Percentiles rank a stretch among this genome's conserved stretches.
phyloP scores from a whole-genome alignment of 768 basidiomycete genomes.

The Amanita phalloides region DNA sequence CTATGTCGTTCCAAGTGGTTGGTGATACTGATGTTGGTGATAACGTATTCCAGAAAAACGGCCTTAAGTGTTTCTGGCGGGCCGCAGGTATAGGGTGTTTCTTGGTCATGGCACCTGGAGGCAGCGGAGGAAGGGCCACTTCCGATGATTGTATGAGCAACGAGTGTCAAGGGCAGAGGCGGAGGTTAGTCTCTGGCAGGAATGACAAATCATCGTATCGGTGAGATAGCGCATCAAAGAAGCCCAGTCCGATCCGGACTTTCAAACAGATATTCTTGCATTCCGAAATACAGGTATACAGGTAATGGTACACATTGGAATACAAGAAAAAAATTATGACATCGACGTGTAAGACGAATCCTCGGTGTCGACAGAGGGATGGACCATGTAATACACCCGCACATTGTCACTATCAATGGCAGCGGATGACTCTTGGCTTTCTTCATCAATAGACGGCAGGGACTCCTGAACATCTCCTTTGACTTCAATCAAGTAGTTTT shows the following conservation, averaged over 20 bases:
- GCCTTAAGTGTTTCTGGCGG: slow-evolving; percentile 46
- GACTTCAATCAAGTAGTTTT: slow-evolving; percentile 77
- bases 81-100: slow-evolving; percentile 19
- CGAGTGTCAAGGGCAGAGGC: slow-evolving; percentile 5
- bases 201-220: no score
- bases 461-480: slow-evolving; percentile 78
- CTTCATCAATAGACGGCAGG: slow-evolving; percentile 54
- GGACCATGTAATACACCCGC: slow-evolving; percentile 82
- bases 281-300: not conserved
- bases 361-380: slow-evolving; percentile 78
- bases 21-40: no score
- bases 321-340: slow-evolving; percentile 8
- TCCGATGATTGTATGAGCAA: no score
- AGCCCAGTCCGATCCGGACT: no score
- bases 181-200: slow-evolving; percentile 10
- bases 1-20: no score
- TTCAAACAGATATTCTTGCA: slow-evolving; percentile 26
- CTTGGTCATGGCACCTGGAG: slow-evolving; percentile 20
- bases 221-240: no score
- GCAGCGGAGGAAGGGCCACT: slow-evolving; percentile 13
- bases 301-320: not conserved
- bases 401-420: slow-evolving; percentile 44
- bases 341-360: slow-evolving; percentile 32
- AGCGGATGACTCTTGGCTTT: slow-evolving; percentile 39
- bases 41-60: no score